A percentile compares a stretch with the other conserved stretches of the same genome.
These are phyloP conservation scores for Catharanthus roseus DNA, from an alignment of 257 asterid species.

Conservation along the genomic window DNA sequence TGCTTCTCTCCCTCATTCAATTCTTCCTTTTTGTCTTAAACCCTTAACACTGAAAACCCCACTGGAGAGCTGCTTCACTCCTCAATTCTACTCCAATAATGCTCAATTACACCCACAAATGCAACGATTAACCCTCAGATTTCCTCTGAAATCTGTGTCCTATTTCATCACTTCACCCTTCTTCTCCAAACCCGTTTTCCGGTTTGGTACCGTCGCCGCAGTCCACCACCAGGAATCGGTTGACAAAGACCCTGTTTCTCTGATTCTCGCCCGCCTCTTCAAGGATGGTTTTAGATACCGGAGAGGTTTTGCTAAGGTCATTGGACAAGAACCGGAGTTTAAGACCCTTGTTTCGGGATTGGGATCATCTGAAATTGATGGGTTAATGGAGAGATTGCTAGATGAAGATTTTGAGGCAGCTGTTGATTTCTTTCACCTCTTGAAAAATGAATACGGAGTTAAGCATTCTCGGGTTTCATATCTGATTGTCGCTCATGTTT, in stretches of 20 bases:
- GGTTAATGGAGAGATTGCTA: conserved; percentile 34
- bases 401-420: conserved; percentile 36
- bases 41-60: conserved; percentile 34
- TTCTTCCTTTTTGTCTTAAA: conserved; percentile 19
- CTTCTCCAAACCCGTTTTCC: conserved; percentile 14
- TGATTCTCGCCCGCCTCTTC: conserved; percentile 33
- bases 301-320: conserved; percentile 22
- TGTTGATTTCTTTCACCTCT: conserved; percentile 53
- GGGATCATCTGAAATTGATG: conserved; percentile 40
- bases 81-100: neutral
- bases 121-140: conserved; percentile 39
- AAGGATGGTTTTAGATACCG: conserved; percentile 15
- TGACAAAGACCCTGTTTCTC: conserved; percentile 27
- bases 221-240: conserved; percentile 19
- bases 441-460: conserved; percentile 48
- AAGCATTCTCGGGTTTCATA: conserved; percentile 37
- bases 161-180: conserved; percentile 21
- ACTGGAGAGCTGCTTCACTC: neutral
- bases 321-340: conserved; percentile 30
- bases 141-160: conserved; percentile 22
- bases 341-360: conserved; percentile 27
- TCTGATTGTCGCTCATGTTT: conserved; percentile 46
- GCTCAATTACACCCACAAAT: conserved; percentile 9
- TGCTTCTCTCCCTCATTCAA: too few species aligned
- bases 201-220: conserved; percentile 30